These are phyloP conservation scores for Candida ortonii DNA, from an alignment of 805 yeast species.

Conservation along the genomic window DNA sequence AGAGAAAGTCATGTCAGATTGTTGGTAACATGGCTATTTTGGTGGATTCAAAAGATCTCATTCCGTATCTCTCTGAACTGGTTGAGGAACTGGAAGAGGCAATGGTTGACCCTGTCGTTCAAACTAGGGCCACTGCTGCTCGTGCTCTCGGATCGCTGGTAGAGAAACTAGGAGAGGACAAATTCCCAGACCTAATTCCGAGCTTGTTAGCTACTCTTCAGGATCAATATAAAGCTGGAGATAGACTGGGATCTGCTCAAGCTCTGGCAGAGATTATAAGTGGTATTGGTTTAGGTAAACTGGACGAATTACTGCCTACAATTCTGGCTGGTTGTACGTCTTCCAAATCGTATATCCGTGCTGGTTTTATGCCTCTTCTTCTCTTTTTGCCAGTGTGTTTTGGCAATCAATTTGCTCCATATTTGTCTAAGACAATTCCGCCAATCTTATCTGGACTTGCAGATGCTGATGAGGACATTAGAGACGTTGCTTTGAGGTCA, in stretches of 20 bases:
- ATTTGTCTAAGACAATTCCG: slow-evolving; percentile 81
- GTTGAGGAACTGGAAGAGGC: slow-evolving; percentile 84
- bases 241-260: slow-evolving; percentile 95
- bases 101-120: slow-evolving; percentile 98
- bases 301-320: slow-evolving; percentile 84
- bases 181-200: slow-evolving; percentile 88
- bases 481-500: slow-evolving; percentile 87
- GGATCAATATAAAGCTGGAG: slow-evolving; percentile 80
- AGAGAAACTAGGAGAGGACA: slow-evolving; percentile 93
- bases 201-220: slow-evolving; percentile 70
- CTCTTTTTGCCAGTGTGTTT: slow-evolving; percentile 92
- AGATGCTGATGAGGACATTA: slow-evolving; percentile 78
- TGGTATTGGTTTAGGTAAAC: slow-evolving; percentile 83
- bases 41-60: slow-evolving; percentile 81
- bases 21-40: slow-evolving; percentile 98
- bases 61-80: slow-evolving; percentile 76
- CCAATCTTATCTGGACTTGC: slow-evolving; percentile 90
- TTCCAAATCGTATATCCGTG: slow-evolving; percentile 70
- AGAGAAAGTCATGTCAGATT: slow-evolving; percentile 93
- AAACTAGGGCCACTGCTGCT: slow-evolving; percentile 95
- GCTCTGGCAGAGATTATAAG: slow-evolving; percentile 91
- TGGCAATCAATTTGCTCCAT: slow-evolving; percentile 88
- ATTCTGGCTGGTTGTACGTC: slow-evolving; percentile 71
- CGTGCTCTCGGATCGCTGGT: slow-evolving; percentile 95
- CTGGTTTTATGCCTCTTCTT: slow-evolving; percentile 88